Evolutionary conservation across 179 eudicot genomes (phyloP).

Genomic region (Beta lomatogona): DNA sequence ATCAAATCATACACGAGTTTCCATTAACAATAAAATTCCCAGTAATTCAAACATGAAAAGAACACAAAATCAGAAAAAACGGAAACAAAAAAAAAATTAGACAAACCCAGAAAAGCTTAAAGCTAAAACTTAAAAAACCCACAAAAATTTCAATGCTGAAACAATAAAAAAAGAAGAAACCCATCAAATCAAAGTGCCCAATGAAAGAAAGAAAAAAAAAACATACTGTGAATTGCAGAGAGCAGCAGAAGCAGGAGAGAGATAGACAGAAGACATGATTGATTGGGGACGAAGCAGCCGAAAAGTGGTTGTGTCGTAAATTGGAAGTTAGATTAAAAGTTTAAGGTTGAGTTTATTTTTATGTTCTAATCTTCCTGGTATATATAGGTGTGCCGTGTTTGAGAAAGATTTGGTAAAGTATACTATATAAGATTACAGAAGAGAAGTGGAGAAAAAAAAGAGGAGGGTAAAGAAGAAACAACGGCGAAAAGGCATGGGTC

Average conservation of each 20-base stretch:
- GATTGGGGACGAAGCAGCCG: constrained; percentile 10
- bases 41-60: not conserved
- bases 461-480: not conserved
- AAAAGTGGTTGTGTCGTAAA: constrained; percentile 11
- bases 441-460: not conserved
- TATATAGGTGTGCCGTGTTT: not conserved
- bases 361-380: not conserved
- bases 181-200: not conserved
- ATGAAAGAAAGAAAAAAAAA: not conserved
- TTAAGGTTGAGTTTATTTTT: not conserved
- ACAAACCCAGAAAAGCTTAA: constrained; percentile 15
- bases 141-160: not conserved
- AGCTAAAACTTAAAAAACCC: constrained; percentile 1
- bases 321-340: not conserved
- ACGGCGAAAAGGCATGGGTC: constrained; percentile 19
- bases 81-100: not conserved
- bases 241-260: constrained; percentile 50
- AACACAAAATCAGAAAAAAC: not conserved
- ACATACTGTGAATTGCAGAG: constrained; percentile 49
- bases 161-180: not conserved
- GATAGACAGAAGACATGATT: constrained; percentile 54
- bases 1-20: not conserved
- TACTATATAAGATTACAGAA: not conserved
- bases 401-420: constrained; percentile 7
- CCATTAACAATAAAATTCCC: not conserved